Base-by-base conservation (phyloP, 2,329 filamentous ascomycete species). In the Pyrenophora seminiperda region DNA sequence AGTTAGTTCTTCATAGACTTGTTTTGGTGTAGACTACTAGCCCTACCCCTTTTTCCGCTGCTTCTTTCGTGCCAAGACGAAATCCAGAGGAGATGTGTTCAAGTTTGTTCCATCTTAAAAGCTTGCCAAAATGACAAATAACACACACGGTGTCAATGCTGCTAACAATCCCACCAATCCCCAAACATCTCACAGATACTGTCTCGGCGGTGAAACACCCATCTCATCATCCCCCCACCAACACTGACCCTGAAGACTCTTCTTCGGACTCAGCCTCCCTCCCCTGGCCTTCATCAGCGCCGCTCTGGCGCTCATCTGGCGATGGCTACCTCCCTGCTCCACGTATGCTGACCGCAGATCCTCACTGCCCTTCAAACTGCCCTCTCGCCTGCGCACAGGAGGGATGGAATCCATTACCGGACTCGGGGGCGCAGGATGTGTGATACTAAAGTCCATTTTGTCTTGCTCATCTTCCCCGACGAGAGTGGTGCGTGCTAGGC, bases 401-500 rank as follows among this genome's bases (percentile, higher is more conserved):
- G 10, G 24, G 3, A 10, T 11, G 9, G 10, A 3, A 4, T 27
- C 24, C 2, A 10, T 2, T 11, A 11, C 7, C 24, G 41, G 41
- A 6, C 20, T 36, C 6, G 29, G 36, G 14, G 37, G 44, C 11
- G 36, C 36, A 7, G 44, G 15, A 41, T 47, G 44, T 15, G 36
- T 47, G 13, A 41, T 47, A n/a, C 36, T 41, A 2, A 47, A 47
- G 27, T 47, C 44, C 0, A 37, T 29, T 19, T 19, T 10, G 27
- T 47, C 44, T 7, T 34, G 15, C 11, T 6, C 17, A 6, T 13
- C n/a, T n/a, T 30, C 34, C 11, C 24, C 18, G 4, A 5, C 10
- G 6, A 22, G 9, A 18, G 31, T 24, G 15, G 13, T 13, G n/a
- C 13, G 22, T 29, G 20, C 20, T 27, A 15, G 37, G 7, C 31